phyloP scores from a whole-genome alignment of 352 stramenopile species.

The Pythium sukuiense region DNA sequence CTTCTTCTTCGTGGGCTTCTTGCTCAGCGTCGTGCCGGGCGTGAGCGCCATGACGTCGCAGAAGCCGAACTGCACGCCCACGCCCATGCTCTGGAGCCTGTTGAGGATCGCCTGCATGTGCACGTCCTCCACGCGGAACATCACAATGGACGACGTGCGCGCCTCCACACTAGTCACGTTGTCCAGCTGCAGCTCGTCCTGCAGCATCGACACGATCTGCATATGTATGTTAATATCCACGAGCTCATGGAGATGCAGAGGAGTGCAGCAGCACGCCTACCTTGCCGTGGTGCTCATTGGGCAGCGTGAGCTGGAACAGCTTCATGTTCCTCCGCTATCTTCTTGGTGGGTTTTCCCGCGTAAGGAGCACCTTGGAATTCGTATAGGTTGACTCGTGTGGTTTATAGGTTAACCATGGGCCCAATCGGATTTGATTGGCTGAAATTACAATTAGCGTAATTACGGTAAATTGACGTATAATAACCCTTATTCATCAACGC shows the following conservation, averaged over 20 bases:
- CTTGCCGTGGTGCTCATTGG: constrained; percentile 81
- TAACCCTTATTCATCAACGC: constrained; percentile 11
- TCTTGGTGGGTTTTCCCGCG: not conserved
- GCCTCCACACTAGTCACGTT: constrained; percentile 86
- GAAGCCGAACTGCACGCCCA: constrained; percentile 85
- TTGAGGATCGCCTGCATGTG: constrained; percentile 87
- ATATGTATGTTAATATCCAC: no score
- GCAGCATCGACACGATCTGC: constrained; percentile 72
- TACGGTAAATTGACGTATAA: not conserved
- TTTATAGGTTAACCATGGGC: not conserved
- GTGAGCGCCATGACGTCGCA: constrained; percentile 90
- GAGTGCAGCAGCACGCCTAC: constrained; percentile 16
- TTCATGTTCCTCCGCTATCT: constrained; percentile 51
- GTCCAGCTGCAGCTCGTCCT: constrained; percentile 82
- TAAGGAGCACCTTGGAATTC: not conserved
- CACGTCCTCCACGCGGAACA: constrained; percentile 81
- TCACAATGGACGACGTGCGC: constrained; percentile 85
- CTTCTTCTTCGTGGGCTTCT: constrained; percentile 58
- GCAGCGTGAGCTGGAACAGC: constrained; percentile 87
- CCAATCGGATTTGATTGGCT: constrained; percentile 8
- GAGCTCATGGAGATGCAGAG: no score
- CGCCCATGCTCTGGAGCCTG: constrained; percentile 75
- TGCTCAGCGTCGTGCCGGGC: constrained; percentile 75
- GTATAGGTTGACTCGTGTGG: not conserved
- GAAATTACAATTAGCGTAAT: constrained; percentile 1